phyloP scores from a whole-genome alignment of 2,329 filamentous ascomycete genomes.

The Fusarium marasasianum region DNA sequence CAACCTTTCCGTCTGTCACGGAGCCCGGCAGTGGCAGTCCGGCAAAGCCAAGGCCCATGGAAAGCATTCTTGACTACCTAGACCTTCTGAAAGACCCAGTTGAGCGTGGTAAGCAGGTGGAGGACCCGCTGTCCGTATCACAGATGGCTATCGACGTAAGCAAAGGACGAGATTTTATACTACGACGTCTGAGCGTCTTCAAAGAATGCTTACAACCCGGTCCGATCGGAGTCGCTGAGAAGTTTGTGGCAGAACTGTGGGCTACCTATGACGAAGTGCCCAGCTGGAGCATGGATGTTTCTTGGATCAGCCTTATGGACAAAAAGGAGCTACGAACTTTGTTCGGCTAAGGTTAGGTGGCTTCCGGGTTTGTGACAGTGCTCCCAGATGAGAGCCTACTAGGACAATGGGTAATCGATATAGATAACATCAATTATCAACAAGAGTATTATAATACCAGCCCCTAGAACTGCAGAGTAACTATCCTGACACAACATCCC shows the following conservation, averaged over 20 bases:
- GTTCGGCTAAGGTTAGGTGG: not conserved
- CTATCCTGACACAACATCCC: fast-evolving
- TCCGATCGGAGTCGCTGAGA: not conserved
- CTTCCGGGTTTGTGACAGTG: too few relatives aligned
- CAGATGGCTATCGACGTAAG: not conserved
- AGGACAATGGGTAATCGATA: too few relatives aligned
- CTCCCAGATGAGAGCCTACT: too few relatives aligned
- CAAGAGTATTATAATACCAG: fast-evolving
- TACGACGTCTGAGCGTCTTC: not conserved
- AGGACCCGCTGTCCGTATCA: not conserved
- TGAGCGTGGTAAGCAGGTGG: not conserved
- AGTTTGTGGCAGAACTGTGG: not conserved
- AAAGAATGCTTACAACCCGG: not conserved
- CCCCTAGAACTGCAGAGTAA: not conserved
- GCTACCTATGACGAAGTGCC: not conserved
- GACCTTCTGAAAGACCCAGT: not conserved
- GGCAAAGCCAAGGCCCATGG: not conserved
- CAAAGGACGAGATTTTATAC: not conserved
- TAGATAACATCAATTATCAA: too few relatives aligned
- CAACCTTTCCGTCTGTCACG: fast-evolving
- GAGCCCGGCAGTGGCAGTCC: not conserved
- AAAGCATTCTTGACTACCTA: not conserved
- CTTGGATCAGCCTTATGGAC: not conserved
- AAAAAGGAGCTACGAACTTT: not conserved
- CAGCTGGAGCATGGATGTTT: not conserved